Percentiles rank a stretch among this genome's conserved stretches.
Conservation (phyloP, 805 yeast species). For the Lipomyces yamanashiensis region DNA sequence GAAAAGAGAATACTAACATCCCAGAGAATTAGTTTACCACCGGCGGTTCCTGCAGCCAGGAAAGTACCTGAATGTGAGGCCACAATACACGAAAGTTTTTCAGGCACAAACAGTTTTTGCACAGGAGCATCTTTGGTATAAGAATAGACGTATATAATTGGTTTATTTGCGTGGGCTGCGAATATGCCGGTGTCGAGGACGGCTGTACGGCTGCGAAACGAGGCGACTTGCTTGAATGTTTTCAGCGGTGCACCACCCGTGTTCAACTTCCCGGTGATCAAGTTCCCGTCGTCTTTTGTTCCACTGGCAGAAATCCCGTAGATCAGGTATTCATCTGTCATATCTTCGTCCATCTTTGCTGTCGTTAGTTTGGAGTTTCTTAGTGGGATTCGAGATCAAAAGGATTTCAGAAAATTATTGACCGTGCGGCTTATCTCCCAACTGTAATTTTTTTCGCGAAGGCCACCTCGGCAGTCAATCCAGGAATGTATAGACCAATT, state of each 20-base stretch:
- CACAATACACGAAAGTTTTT: slow-evolving; percentile 64
- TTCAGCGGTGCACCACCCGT: not conserved
- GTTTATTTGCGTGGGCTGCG: slow-evolving; percentile 22
- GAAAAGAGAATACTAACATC: slow-evolving; percentile 48
- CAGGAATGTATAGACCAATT: not conserved
- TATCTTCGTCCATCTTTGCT: not conserved
- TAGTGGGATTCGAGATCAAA: not conserved
- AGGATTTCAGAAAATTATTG: not conserved
- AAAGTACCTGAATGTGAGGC: slow-evolving; percentile 49
- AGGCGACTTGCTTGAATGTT: slow-evolving; percentile 25
- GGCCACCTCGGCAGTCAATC: not conserved
- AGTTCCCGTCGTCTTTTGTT: slow-evolving; percentile 21
- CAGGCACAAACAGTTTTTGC: slow-evolving; percentile 81
- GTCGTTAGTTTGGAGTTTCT: not conserved
- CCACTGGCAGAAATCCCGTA: slow-evolving; percentile 17
- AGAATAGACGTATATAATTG: slow-evolving; percentile 25
- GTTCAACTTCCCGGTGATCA: slow-evolving; percentile 10
- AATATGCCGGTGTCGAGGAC: slow-evolving; percentile 11
- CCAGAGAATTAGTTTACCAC: slow-evolving; percentile 88
- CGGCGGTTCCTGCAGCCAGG: slow-evolving; percentile 70
- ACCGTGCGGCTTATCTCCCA: slow-evolving; percentile 8
- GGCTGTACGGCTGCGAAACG: slow-evolving; percentile 13
- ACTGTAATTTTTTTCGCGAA: too few species aligned
- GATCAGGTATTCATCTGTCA: slow-evolving; percentile 22
- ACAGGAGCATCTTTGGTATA: slow-evolving; percentile 26